Evolutionary conservation across 768 basidiomycete genomes (phyloP).

Genomic region (Serpula lacrymans): DNA sequence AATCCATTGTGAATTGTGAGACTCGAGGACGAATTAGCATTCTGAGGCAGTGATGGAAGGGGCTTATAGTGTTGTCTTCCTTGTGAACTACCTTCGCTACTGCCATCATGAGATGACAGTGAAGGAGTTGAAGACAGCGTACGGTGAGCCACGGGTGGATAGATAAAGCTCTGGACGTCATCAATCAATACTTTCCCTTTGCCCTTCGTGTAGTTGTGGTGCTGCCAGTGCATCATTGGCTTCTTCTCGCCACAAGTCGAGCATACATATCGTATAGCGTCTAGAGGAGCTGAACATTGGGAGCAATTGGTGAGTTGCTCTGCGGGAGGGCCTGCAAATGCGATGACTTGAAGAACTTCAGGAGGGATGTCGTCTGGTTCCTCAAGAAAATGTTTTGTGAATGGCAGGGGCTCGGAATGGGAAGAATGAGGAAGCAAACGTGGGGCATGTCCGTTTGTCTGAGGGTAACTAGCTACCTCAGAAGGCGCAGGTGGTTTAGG

Average conservation of each 20-base stretch:
- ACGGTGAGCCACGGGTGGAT: conserved; percentile 35
- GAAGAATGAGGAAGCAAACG: conserved; percentile 15
- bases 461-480: no score
- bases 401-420: conserved; percentile 16
- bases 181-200: conserved; percentile 37
- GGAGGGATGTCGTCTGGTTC: conserved; percentile 41
- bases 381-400: conserved; percentile 15
- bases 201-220: conserved; percentile 48
- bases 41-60: conserved; percentile 39
- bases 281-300: conserved; percentile 68
- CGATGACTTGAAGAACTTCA: conserved; percentile 52
- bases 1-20: conserved; percentile 9
- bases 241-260: conserved; percentile 80
- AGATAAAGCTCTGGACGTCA: conserved; percentile 18
- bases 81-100: conserved; percentile 19
- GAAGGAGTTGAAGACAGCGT: conserved; percentile 18
- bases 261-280: conserved; percentile 88
- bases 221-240: conserved; percentile 37
- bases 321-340: conserved; percentile 47
- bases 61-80: conserved; percentile 38
- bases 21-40: conserved; percentile 22
- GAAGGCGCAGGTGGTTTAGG: conserved; percentile 16
- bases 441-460: conserved; percentile 13
- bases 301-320: conserved; percentile 79
- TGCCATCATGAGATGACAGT: conserved; percentile 10